Percentiles rank a stretch among this genome's conserved stretches.
Conservation (phyloP, 768 basidiomycete species). For the Boletus rubroflammeus region DNA sequence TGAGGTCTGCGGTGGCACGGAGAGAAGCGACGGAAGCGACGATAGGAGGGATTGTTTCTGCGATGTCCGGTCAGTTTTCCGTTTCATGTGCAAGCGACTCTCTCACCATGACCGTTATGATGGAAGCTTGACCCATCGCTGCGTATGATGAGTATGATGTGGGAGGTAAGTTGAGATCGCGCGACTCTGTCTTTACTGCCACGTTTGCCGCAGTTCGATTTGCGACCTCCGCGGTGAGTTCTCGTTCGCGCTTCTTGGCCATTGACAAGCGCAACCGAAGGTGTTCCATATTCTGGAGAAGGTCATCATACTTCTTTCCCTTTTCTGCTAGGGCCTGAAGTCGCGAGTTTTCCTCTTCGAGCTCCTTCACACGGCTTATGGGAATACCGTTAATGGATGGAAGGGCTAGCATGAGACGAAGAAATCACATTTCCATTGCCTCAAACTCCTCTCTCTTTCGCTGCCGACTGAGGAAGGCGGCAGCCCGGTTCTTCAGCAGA, state of each 20-base stretch:
- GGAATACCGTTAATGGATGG: constrained; percentile 17
- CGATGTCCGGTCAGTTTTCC: constrained; percentile 14
- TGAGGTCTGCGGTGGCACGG: constrained; percentile 56
- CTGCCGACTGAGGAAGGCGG: constrained; percentile 87
- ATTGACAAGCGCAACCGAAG: constrained; percentile 63
- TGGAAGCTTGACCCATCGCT: constrained; percentile 48
- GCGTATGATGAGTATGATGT: constrained; percentile 38
- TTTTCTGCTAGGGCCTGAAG: constrained; percentile 58
- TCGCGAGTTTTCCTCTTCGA: constrained; percentile 80
- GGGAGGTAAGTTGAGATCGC: constrained; percentile 49
- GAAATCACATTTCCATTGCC: constrained; percentile 80
- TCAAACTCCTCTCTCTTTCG: constrained; percentile 92
- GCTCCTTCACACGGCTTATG: constrained; percentile 72
- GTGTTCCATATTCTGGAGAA: constrained; percentile 60
- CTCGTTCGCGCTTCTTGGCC: constrained; percentile 62
- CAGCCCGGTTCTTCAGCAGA: constrained; percentile 88
- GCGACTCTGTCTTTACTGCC: constrained; percentile 56
- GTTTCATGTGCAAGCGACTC: neutral
- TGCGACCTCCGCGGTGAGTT: constrained; percentile 60
- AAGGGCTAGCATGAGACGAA: constrained; percentile 5
- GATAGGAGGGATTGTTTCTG: constrained; percentile 68
- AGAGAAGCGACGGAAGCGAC: constrained; percentile 70
- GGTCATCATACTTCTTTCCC: constrained; percentile 36
- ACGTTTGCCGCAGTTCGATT: constrained; percentile 33
- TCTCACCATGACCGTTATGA: constrained; percentile 67